phyloP scores from a whole-genome alignment of 2,329 filamentous ascomycete species.

The Alternaria burnsii region DNA sequence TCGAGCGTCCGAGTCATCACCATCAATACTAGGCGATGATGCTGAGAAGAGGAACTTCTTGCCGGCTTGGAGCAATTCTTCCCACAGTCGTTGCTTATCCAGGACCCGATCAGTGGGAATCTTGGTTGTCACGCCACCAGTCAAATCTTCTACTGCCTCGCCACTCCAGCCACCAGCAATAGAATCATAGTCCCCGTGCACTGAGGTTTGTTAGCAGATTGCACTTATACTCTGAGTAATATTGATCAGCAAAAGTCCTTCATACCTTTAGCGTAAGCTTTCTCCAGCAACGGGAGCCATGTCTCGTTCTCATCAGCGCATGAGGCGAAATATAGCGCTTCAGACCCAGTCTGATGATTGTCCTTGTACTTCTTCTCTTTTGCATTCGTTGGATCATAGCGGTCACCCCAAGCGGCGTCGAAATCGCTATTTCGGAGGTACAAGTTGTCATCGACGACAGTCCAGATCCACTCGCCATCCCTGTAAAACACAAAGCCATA shows the following conservation, averaged over 20 bases:
- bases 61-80: constrained; percentile 78
- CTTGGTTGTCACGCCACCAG: constrained; percentile 74
- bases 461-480: constrained; percentile 76
- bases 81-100: constrained; percentile 83
- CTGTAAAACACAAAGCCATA: constrained; percentile 87
- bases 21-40: constrained; percentile 61
- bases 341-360: constrained; percentile 75
- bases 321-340: constrained; percentile 79
- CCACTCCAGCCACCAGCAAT: constrained; percentile 74
- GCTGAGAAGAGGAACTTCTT: constrained; percentile 79
- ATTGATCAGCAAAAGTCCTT: neutral
- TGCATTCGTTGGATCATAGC: constrained; percentile 66
- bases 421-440: constrained; percentile 81
- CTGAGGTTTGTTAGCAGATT: constrained; percentile 39
- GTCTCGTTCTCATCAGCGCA: constrained; percentile 80
- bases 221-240: neutral
- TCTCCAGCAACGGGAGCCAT: constrained; percentile 81
- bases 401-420: constrained; percentile 73
- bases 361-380: constrained; percentile 70
- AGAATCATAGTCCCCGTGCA: constrained; percentile 78
- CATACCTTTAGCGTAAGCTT: constrained; percentile 75
- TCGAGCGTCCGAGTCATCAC: constrained; percentile 66
- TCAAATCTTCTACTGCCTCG: constrained; percentile 64
- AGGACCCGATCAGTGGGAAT: constrained; percentile 73
- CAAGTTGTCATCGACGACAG: constrained; percentile 89